Percentiles rank a stretch among this genome's conserved stretches.
Conservation (phyloP, 2,329 filamentous ascomycete genomes). For the Calonectria leucothoes region DNA sequence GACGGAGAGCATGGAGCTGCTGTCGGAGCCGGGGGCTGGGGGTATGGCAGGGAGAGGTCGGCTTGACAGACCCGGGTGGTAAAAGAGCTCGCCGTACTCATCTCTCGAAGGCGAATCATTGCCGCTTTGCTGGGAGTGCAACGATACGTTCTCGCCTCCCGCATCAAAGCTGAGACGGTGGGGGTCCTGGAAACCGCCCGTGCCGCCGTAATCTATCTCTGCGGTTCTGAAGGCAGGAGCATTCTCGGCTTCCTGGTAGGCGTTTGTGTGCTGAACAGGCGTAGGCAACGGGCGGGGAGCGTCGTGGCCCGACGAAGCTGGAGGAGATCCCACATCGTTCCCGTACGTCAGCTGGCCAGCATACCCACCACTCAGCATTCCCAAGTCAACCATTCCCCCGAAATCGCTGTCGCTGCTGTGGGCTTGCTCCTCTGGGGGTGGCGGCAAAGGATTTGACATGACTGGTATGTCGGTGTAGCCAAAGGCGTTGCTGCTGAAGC, state of each 20-base stretch:
- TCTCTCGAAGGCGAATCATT: slow-evolving; percentile 76
- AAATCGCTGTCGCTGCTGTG: slow-evolving; percentile 78
- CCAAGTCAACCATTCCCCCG: slow-evolving; percentile 74
- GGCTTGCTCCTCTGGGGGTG: slow-evolving; percentile 61
- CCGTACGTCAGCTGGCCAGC: slow-evolving; percentile 64
- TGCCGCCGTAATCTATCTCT: slow-evolving; percentile 87
- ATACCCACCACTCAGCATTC: slow-evolving; percentile 79
- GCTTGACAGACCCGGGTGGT: slow-evolving; percentile 82
- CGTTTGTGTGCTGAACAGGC: slow-evolving; percentile 49
- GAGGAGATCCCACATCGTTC: slow-evolving; percentile 56
- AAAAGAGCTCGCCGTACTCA: slow-evolving; percentile 91
- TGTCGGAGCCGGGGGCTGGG: slow-evolving; percentile 71
- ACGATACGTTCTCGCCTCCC: slow-evolving; percentile 80
- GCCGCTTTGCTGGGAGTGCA: slow-evolving; percentile 66
- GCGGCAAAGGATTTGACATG: slow-evolving; percentile 51
- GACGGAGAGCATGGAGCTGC: slow-evolving; percentile 62
- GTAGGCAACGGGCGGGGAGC: slow-evolving; percentile 62
- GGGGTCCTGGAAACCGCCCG: slow-evolving; percentile 87
- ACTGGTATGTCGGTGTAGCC: slow-evolving; percentile 46
- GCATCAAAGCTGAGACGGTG: slow-evolving; percentile 91
- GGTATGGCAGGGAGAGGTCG: slow-evolving; percentile 74
- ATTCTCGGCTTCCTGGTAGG: slow-evolving; percentile 43
- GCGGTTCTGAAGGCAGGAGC: slow-evolving; percentile 66
- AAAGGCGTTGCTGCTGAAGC: slow-evolving; percentile 49
- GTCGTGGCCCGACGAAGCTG: slow-evolving; percentile 54